Evolutionary conservation across 176 grass and related monocot species (phyloP).

Genomic region (Oryza meridionalis): DNA sequence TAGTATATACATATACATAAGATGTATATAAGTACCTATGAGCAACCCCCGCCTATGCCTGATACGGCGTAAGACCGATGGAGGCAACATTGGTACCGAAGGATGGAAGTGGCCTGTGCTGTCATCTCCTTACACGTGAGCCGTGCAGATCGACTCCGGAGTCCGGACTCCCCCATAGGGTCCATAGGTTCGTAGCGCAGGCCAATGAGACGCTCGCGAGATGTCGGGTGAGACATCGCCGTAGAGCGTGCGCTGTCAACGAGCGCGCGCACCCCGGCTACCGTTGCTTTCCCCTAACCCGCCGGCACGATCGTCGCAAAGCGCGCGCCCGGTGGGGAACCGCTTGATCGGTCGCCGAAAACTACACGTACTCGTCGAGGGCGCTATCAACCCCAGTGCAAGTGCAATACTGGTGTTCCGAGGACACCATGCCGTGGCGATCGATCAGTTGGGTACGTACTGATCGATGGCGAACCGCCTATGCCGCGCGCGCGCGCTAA

Average conservation of each 20-base stretch:
- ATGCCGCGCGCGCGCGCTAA: neutral
- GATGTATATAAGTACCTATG: too few species aligned
- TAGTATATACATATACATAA: too few species aligned
- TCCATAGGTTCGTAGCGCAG: too few species aligned
- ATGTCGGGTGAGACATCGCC: neutral
- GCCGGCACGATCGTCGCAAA: neutral
- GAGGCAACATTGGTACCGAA: neutral
- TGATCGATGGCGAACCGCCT: neutral
- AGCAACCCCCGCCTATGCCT: too few species aligned
- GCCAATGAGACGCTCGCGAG: too few species aligned
- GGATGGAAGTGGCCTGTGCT: neutral
- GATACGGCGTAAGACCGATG: too few species aligned
- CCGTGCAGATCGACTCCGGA: too few species aligned
- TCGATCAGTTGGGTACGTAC: neutral
- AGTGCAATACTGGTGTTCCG: neutral
- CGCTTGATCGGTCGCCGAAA: neutral
- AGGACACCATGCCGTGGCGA: neutral
- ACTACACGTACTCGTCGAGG: neutral
- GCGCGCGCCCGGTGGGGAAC: neutral
- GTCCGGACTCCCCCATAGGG: too few species aligned
- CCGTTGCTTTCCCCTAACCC: neutral
- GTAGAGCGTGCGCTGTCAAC: neutral
- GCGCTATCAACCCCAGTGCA: neutral
- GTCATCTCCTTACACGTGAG: neutral
- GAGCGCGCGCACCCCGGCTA: neutral